Evolutionary conservation across 192 early-diverging fungal species (phyloP).

Genomic region (Linnemannia zychae): DNA sequence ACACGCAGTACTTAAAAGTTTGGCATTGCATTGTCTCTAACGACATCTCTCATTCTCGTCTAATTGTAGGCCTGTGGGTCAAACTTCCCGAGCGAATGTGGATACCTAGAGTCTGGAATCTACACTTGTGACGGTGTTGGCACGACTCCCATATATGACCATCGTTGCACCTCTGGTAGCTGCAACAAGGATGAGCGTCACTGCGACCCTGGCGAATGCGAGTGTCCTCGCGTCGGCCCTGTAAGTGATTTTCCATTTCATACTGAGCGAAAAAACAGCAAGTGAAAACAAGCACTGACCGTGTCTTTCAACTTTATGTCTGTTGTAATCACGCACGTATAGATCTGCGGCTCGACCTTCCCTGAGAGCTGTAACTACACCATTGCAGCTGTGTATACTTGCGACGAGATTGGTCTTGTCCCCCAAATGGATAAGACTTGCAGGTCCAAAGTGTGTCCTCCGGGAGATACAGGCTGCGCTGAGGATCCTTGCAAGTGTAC

Average conservation of each 20-base stretch:
- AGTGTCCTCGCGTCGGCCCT: neutral
- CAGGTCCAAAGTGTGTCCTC: neutral
- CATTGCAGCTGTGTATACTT: neutral
- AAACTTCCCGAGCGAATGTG: neutral
- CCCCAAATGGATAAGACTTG: neutral
- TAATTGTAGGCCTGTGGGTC: constrained; percentile 17
- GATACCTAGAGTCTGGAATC: neutral
- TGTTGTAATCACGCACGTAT: neutral
- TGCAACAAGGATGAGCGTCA: neutral
- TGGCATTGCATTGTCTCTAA: no score
- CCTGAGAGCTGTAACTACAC: neutral
- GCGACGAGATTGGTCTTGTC: constrained; percentile 1
- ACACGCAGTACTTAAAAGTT: neutral
- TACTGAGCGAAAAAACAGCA: no score
- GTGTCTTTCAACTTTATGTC: no score
- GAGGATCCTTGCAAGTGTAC: constrained; percentile 3
- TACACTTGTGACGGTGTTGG: neutral
- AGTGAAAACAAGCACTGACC: no score
- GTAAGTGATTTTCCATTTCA: neutral
- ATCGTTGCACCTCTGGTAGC: neutral
- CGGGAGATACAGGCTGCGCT: neutral
- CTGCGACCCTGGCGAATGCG: neutral
- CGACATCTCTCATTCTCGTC: neutral
- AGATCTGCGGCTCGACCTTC: constrained; percentile 10
- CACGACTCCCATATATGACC: neutral